Evolutionary conservation across 768 basidiomycete species (phyloP), one percentile per base, ranked within the genome.

Genomic region (Leucocoprinus birnbaumii): DNA sequence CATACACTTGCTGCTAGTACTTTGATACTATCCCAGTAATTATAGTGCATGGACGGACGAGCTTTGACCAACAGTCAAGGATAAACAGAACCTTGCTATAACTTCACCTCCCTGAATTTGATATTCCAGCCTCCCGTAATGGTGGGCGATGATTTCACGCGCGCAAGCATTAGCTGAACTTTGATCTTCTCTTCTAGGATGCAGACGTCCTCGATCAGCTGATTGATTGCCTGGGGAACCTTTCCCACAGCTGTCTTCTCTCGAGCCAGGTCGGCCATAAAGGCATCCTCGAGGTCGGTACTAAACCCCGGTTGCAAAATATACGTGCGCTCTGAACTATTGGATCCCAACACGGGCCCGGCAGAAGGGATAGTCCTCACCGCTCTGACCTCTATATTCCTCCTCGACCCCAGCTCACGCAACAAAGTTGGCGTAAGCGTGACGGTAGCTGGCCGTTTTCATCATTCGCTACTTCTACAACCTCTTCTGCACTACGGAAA

Each of bases 391-490:
- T n/a, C 35, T 4, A 37, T 19, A 40, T 47, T 27, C 19, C 18
- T 41, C 44, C 26, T 46, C 26, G 27, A 35, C 38, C 62, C 54
- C 55, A 73, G 21, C n/a, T 63, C 68, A 21, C 59, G 64, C 19
- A 73, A 56, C 11, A 73, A 54, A 16, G 68, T 62, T 5, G 71
- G 69, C 24, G 71, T 71, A 3, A 72, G 59, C 3, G 71, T 73
- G n/a, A 72, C 63, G 7, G 68, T 21, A 44, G 71, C 69, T 1
- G 71, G 14, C n/a, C 51, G 24, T 7, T 25, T 11, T 11, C 25
- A 7, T 41, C 51, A 6, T 40, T 43, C 14, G 41, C 62, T 42
- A 71, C 41, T 49, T 70, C 68, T 8, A 72, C 49, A 4, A 72
- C 64, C 56, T 72, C 72, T 24, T 69, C 69, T 0, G 63, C 65